Percentiles rank a stretch among this genome's conserved stretches.
phyloP scores from a whole-genome alignment of 352 stramenopile genomes.

The Phytophthora citricola region DNA sequence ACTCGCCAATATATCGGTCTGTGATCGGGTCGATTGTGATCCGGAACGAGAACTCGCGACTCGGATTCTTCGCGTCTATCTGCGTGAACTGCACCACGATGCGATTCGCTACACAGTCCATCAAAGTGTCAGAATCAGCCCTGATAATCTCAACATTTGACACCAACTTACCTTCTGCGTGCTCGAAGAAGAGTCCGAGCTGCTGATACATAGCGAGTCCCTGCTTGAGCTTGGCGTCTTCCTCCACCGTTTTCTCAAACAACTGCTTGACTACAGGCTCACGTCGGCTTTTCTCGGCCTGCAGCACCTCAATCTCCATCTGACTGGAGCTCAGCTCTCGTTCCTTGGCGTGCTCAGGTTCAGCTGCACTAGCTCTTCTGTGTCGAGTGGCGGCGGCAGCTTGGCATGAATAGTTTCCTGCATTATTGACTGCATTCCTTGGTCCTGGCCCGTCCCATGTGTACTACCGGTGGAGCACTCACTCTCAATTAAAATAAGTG shows the following conservation, averaged over 20 bases:
- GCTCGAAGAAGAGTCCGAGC: conserved; percentile 76
- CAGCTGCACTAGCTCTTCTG: conserved; percentile 47
- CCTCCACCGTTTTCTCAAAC: conserved; percentile 60
- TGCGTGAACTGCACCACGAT: conserved; percentile 76
- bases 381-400: conserved; percentile 42
- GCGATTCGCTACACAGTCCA: conserved; percentile 48
- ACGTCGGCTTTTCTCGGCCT: conserved; percentile 62
- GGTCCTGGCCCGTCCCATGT: too few species aligned
- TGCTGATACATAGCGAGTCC: conserved; percentile 73
- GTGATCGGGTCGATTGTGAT: conserved; percentile 69
- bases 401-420: conserved; percentile 29
- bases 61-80: conserved; percentile 61
- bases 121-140: neutral
- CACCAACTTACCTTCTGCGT: conserved; percentile 49
- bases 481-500: conserved; percentile 4
- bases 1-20: conserved; percentile 68
- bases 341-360: conserved; percentile 62
- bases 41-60: conserved; percentile 74
- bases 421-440: conserved; percentile 8
- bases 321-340: conserved; percentile 58
- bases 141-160: neutral
- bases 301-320: conserved; percentile 75
- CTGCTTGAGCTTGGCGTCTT: conserved; percentile 61
- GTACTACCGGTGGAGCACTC: too few species aligned
- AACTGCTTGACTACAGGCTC: conserved; percentile 71